These are phyloP conservation scores for Vitis hybrid DNA, from an alignment of 177 flowering plant species.

Conservation along the genomic window DNA sequence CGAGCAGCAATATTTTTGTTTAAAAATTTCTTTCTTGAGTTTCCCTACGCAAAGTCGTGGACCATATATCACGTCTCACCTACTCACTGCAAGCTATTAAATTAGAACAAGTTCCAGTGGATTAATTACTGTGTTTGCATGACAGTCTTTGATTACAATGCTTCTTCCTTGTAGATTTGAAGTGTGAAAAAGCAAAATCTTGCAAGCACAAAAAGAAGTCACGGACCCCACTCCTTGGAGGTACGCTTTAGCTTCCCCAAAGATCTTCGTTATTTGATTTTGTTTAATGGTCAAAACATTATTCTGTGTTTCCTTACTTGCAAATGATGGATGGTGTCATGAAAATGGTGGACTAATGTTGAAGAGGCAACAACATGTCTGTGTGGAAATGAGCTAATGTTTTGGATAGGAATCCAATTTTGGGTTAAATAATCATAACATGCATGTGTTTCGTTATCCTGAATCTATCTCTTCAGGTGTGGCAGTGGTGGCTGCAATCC, in stretches of 20 bases:
- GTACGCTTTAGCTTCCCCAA: neutral
- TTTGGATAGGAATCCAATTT: neutral
- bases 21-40: no score
- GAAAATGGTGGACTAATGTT: no score
- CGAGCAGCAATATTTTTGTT: neutral
- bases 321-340: no score
- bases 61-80: neutral
- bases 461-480: neutral
- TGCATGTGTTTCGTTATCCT: neutral
- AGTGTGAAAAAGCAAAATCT: constrained; percentile 8
- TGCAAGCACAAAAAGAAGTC: constrained; percentile 18
- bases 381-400: neutral
- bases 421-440: no score
- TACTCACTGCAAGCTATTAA: no score
- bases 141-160: neutral
- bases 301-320: no score
- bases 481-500: neutral
- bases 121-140: no score
- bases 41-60: no score
- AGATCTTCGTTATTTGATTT: neutral
- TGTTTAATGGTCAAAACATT: neutral
- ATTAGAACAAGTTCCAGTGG: no score
- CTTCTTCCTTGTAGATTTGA: constrained; percentile 7
- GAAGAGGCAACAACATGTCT: no score
- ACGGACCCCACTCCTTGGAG: constrained; percentile 8